Evolutionary conservation across 192 early-diverging fungal genomes (phyloP).

Genomic region (Geranomyces michiganensis): DNA sequence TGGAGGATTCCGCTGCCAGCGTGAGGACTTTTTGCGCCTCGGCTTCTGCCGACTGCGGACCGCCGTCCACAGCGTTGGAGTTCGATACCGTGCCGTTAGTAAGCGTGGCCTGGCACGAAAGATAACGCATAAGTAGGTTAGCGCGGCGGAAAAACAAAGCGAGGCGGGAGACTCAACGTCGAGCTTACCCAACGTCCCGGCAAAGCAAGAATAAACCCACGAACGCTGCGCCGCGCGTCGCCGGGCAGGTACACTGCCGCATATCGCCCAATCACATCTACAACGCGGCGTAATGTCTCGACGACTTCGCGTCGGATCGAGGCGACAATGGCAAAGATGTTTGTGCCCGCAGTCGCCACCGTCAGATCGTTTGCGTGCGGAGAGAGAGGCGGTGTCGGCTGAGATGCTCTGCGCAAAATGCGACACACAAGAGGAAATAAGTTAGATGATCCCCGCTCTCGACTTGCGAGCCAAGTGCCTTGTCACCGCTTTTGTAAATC

Average conservation of each 20-base stretch:
- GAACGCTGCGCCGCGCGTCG: constrained; percentile 76
- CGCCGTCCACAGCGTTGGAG: background rate
- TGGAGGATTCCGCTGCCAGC: constrained; percentile 70
- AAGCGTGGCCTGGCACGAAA: background rate
- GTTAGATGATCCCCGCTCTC: too few relatives aligned
- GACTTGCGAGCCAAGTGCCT: too few relatives aligned
- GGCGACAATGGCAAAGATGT: constrained; percentile 29
- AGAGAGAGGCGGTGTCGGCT: constrained; percentile 28
- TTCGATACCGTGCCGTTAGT: background rate
- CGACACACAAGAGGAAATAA: too few relatives aligned
- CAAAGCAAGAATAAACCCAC: constrained; percentile 80
- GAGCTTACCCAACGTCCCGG: constrained; percentile 77
- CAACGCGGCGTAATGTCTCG: constrained; percentile 79
- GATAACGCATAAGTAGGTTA: background rate
- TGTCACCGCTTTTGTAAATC: too few relatives aligned
- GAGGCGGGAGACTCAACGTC: constrained; percentile 5
- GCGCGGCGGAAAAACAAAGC: background rate
- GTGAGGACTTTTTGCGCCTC: constrained; percentile 67
- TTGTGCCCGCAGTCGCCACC: constrained; percentile 10
- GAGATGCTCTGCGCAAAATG: constrained; percentile 7
- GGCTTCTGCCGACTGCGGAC: constrained; percentile 37
- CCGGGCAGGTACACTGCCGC: constrained; percentile 82
- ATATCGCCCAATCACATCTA: constrained; percentile 84
- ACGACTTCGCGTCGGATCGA: constrained; percentile 79
- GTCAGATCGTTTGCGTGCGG: constrained; percentile 23